A percentile compares a stretch with the other conserved stretches of the same genome.
phyloP scores from a whole-genome alignment of 352 stramenopile species.

The Phytophthora foliorum region DNA sequence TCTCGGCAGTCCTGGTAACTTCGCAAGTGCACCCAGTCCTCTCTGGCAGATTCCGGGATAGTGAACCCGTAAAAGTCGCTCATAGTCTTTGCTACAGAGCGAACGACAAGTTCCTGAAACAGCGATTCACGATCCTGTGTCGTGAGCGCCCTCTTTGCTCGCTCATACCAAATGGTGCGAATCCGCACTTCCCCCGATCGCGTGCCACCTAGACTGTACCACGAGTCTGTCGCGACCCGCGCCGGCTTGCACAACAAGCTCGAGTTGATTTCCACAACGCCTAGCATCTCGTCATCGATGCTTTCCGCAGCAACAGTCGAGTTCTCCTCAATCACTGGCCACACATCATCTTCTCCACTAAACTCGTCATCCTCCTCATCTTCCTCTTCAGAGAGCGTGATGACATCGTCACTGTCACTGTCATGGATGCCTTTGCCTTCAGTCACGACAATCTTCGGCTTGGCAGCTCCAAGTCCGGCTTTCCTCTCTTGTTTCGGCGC shows the following conservation, averaged over 20 bases:
- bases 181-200: slow-evolving; percentile 73
- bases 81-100: slow-evolving; percentile 32
- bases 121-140: slow-evolving; percentile 43
- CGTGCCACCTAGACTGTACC: slow-evolving; percentile 63
- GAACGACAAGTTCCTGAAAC: slow-evolving; percentile 52
- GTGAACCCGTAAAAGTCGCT: slow-evolving; percentile 77
- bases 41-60: slow-evolving; percentile 47
- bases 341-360: slow-evolving; percentile 28
- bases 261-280: slow-evolving; percentile 62
- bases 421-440: slow-evolving; percentile 36
- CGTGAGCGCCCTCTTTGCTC: slow-evolving; percentile 19
- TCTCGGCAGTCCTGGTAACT: slow-evolving; percentile 85
- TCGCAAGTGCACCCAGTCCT: slow-evolving; percentile 69
- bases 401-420: slow-evolving; percentile 61
- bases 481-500: slow-evolving; percentile 19
- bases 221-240: slow-evolving; percentile 58
- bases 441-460: slow-evolving; percentile 27
- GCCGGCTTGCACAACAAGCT: slow-evolving; percentile 45
- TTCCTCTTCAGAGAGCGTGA: slow-evolving; percentile 59
- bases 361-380: slow-evolving; percentile 43
- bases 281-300: slow-evolving; percentile 58
- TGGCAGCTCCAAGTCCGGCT: not conserved
- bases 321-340: slow-evolving; percentile 26
- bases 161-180: slow-evolving; percentile 61
- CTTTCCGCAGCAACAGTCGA: not conserved